A percentile compares a stretch with the other conserved stretches of the same genome.
Evolutionary conservation across 768 basidiomycete species (phyloP).

Genomic region (Coprinopsis marcescibilis): DNA sequence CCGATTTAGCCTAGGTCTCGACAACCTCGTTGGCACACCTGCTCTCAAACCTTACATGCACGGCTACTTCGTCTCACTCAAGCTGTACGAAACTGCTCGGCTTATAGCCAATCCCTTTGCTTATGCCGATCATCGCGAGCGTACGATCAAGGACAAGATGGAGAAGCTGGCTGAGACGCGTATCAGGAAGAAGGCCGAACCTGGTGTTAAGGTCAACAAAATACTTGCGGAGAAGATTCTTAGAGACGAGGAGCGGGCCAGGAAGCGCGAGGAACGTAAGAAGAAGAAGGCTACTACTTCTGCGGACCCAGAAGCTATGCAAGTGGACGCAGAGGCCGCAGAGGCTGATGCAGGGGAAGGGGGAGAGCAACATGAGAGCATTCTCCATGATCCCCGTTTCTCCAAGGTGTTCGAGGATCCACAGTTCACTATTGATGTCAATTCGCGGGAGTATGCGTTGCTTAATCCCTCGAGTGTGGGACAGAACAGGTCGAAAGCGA

Average conservation of each 20-base stretch:
- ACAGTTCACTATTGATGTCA: slow-evolving; percentile 88
- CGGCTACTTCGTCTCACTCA: slow-evolving; percentile 95
- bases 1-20: slow-evolving; percentile 94
- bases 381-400: slow-evolving; percentile 88
- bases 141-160: slow-evolving; percentile 80
- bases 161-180: slow-evolving; percentile 91
- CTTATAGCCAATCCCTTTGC: slow-evolving; percentile 95
- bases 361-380: slow-evolving; percentile 37
- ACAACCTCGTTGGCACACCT: slow-evolving; percentile 91
- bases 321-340: slow-evolving; percentile 25
- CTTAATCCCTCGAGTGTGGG: slow-evolving; percentile 85
- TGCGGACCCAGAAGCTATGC: slow-evolving; percentile 33
- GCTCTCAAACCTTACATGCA: slow-evolving; percentile 99
- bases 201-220: slow-evolving; percentile 67
- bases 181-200: slow-evolving; percentile 77
- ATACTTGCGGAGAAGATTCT: slow-evolving; percentile 81
- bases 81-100: slow-evolving; percentile 92
- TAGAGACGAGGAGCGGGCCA: slow-evolving; percentile 56
- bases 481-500: slow-evolving; percentile 44
- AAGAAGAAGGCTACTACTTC: slow-evolving; percentile 33
- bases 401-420: slow-evolving; percentile 85
- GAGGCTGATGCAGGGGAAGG: too few species aligned
- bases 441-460: slow-evolving; percentile 80
- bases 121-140: slow-evolving; percentile 91
- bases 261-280: slow-evolving; percentile 51